Conservation (phyloP, 345 rosid species). For the Excoecaria agallocha region DNA sequence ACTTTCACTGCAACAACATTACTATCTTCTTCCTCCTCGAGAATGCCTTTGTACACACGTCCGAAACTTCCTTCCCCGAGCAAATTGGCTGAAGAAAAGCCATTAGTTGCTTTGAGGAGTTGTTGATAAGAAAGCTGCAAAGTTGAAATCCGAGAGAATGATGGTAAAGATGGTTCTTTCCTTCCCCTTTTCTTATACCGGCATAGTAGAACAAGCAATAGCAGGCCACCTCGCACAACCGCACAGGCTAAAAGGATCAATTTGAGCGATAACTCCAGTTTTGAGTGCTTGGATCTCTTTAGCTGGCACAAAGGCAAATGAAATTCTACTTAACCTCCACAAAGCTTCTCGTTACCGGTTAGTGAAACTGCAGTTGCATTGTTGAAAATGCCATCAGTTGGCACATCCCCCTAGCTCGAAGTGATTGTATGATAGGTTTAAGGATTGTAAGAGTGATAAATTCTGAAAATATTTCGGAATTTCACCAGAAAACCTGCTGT, state of each 20-base stretch:
- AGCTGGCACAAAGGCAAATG: too few relatives aligned
- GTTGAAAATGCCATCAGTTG: too few relatives aligned
- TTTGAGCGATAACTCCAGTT: background rate
- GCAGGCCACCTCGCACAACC: background rate
- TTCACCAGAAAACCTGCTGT: too few relatives aligned
- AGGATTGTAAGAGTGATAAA: too few relatives aligned
- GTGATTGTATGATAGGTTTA: too few relatives aligned
- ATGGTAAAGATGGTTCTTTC: background rate
- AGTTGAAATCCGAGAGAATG: background rate
- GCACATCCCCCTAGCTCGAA: too few relatives aligned
- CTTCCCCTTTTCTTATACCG: conserved; percentile 1
- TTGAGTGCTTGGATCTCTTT: too few relatives aligned
- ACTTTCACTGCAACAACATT: background rate
- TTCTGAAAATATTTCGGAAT: too few relatives aligned
- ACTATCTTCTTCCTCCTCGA: background rate
- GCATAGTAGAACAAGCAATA: background rate
- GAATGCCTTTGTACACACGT: background rate
- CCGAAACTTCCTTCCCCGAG: conserved; percentile 31
- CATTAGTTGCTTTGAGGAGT: conserved; percentile 23
- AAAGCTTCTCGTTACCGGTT: too few relatives aligned
- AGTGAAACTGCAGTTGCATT: too few relatives aligned
- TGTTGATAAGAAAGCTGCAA: conserved; percentile 21
- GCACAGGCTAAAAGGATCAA: background rate
- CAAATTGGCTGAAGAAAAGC: conserved; percentile 26
- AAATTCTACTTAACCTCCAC: too few relatives aligned